Conservation (phyloP, 108 stramenopile species). For the Cyclotella sp. region DNA sequence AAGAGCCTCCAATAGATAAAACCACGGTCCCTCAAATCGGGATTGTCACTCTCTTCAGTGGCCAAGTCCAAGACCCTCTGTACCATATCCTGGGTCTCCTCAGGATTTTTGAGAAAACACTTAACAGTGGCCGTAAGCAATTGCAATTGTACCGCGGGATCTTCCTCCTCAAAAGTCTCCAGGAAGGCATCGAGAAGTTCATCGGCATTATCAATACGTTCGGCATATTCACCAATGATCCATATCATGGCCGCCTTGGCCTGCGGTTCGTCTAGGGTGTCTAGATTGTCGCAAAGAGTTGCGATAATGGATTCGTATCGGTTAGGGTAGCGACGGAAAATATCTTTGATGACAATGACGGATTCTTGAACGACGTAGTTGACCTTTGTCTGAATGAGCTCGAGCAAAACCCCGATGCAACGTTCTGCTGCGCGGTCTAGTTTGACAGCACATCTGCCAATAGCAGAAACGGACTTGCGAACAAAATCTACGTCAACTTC, state of each 20-base stretch:
- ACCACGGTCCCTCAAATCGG: constrained; percentile 98
- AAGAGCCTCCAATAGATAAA: constrained; percentile 99
- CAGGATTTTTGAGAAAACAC: constrained; percentile 98
- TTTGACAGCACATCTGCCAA: constrained; percentile 98
- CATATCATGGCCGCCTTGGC: constrained; percentile 99
- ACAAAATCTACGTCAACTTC: constrained; percentile 99
- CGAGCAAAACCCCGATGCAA: constrained; percentile 97
- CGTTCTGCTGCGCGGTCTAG: constrained; percentile 98
- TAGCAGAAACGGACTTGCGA: constrained; percentile 96
- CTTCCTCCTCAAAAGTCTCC: constrained; percentile 96
- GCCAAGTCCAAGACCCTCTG: constrained; percentile 96
- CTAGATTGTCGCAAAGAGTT: constrained; percentile 97
- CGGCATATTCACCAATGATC: constrained; percentile 99
- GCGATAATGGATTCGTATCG: constrained; percentile 98
- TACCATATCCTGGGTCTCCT: constrained; percentile 98
- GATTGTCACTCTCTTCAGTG: constrained; percentile 98
- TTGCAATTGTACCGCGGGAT: constrained; percentile 96
- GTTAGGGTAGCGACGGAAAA: constrained; percentile 99
- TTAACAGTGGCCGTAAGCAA: constrained; percentile 99
- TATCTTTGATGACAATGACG: constrained; percentile 99
- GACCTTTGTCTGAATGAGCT: constrained; percentile 99
- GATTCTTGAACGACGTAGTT: constrained; percentile 99
- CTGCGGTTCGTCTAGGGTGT: constrained; percentile 98
- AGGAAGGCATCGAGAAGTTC: constrained; percentile 97
- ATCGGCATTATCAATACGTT: constrained; percentile 99